Base-by-base conservation (phyloP, 2,329 filamentous ascomycete genomes). In the Lithohypha guttulata region DNA sequence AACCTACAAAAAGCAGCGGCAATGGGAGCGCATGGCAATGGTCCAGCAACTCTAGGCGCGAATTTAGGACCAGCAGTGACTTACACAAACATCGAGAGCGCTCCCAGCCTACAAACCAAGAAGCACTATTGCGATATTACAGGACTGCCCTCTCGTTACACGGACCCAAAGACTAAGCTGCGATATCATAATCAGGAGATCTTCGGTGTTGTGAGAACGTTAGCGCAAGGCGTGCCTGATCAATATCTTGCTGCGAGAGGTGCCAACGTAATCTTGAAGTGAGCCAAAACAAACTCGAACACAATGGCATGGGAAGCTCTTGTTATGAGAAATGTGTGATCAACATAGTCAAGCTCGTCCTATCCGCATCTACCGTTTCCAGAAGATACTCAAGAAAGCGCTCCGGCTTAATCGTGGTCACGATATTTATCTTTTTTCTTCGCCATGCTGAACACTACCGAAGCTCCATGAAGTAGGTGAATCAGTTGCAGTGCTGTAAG, bases 341-440 rank as follows among this genome's bases (percentile, higher is more conserved):
- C 82, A 79, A 76, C 83, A 83, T 84, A 94, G 84, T 93, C 87
- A 94, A 93, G 75, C 84, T 69, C 73, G 79, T 76, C 80, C 84
- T 82, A 94, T 77, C 79, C 84, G 81, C 77, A 77, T 69, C 64
- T 60, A 60, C 69, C 75, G 82, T 93, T 66, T 93, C 83, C 68
- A 75, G 65, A 68, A 69, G 71, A 77, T 73, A 77, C 79, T 84
- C 74, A 79, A 87, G 77, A 79, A 80, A 79, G 75, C 76, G 84
- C 86, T 93, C 87, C 87, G 86, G 87, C 87, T 95, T 94, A 94
- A 91, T 93, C 81, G 84, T 80, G 83, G 84, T 84, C 81, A 56
- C 42, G 27, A 26, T 45, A 51, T 25, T 11, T 9, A 35, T 41
- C 55, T 61, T 73, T 75, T 60, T 62, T 93, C 74, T 93, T 70